A percentile compares a stretch with the other conserved stretches of the same genome.
phyloP scores from a whole-genome alignment of 1,284 basidiomycete genomes.

The Bjerkandera adusta region DNA sequence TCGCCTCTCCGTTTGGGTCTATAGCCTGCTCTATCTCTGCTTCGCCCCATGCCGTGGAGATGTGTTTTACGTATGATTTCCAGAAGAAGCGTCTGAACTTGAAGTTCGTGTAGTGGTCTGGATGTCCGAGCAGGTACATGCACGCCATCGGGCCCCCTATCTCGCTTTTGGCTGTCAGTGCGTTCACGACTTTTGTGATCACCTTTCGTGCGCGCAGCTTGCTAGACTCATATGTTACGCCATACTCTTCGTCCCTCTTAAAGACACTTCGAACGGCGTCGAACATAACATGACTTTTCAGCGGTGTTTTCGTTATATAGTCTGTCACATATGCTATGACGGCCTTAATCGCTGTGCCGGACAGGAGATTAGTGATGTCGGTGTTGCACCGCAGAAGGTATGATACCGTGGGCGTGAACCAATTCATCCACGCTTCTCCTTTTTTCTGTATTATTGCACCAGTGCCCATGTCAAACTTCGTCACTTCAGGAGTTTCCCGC shows the following conservation, averaged over 20 bases:
- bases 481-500: conserved; percentile 15
- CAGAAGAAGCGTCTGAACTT: conserved; percentile 13
- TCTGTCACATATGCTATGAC: conserved; percentile 36
- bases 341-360: conserved; percentile 35
- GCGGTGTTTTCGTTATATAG: conserved; percentile 35
- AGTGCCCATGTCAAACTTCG: conserved; percentile 21
- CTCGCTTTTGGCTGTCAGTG: conserved; percentile 8
- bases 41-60: not conserved
- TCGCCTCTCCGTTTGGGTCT: not conserved
- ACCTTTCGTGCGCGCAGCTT: not conserved
- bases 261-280: not conserved
- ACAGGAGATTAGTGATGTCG: conserved; percentile 33
- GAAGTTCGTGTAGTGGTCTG: conserved; percentile 17
- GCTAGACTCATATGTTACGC: not conserved
- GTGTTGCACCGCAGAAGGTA: conserved; percentile 35
- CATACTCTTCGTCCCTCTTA: not conserved
- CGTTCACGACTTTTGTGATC: conserved; percentile 13
- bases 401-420: conserved; percentile 25
- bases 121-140: conserved; percentile 9
- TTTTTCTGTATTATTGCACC: conserved; percentile 32
- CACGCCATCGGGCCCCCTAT: conserved; percentile 14
- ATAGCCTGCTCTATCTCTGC: too few species aligned
- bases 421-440: conserved; percentile 33
- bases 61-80: conserved; percentile 4
- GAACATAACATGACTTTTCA: conserved; percentile 30